Percentiles rank a stretch among this genome's conserved stretches.
Conservation (phyloP, 2,329 filamentous ascomycete species). For the Xylaria polymorpha region DNA sequence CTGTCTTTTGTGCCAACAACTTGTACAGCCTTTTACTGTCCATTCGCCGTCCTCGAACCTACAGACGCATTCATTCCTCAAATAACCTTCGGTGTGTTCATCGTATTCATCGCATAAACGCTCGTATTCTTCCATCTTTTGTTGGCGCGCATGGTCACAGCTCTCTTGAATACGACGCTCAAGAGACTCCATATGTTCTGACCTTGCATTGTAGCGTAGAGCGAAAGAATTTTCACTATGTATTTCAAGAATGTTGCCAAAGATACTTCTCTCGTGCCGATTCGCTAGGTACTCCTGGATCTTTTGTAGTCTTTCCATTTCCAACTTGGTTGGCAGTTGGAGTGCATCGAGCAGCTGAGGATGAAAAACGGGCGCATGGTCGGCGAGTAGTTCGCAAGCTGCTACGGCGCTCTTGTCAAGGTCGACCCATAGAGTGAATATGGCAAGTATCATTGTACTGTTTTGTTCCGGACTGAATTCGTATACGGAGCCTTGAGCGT, state of each 20-base stretch:
- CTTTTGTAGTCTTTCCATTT: constrained; percentile 62
- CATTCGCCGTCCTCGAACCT: constrained; percentile 45
- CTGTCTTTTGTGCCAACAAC: constrained; percentile 54
- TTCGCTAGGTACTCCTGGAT: constrained; percentile 62
- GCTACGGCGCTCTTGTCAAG: constrained; percentile 63
- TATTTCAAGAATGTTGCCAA: constrained; percentile 61
- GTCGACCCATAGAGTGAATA: constrained; percentile 68
- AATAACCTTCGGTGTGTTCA: constrained; percentile 51
- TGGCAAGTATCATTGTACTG: constrained; percentile 63
- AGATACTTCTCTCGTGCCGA: constrained; percentile 47
- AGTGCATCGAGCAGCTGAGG: constrained; percentile 65
- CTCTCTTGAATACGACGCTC: constrained; percentile 32
- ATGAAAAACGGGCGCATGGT: constrained; percentile 64
- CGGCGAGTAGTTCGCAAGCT: constrained; percentile 59
- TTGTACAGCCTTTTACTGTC: constrained; percentile 55
- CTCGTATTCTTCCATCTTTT: constrained; percentile 37
- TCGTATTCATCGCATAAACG: constrained; percentile 43
- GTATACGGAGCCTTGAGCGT: constrained; percentile 53
- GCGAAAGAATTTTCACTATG: constrained; percentile 58
- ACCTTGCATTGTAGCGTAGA: constrained; percentile 56
- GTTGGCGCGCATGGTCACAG: constrained; percentile 32
- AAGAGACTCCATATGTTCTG: constrained; percentile 41
- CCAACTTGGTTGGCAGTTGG: constrained; percentile 58
- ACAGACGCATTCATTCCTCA: constrained; percentile 50
- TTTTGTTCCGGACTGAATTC: constrained; percentile 59